These are phyloP conservation scores for Fusarium subtropicale DNA, from an alignment of 2,329 filamentous ascomycete genomes.

Conservation along the genomic window DNA sequence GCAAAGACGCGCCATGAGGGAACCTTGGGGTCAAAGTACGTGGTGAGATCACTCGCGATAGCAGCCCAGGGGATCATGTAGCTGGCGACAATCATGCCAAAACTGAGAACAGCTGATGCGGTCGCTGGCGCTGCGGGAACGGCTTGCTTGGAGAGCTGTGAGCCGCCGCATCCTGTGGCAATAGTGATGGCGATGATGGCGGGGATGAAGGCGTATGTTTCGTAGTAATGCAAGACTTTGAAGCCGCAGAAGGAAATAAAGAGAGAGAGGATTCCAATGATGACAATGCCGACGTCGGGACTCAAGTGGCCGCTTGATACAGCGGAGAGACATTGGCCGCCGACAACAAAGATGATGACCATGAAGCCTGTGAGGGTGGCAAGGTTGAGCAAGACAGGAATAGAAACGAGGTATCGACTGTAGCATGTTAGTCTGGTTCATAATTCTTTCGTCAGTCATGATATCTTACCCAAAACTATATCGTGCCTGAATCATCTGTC, in stretches of 20 bases:
- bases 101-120: slow-evolving; percentile 63
- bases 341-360: slow-evolving; percentile 70
- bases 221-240: slow-evolving; percentile 66
- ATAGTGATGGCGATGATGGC: slow-evolving; percentile 67
- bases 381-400: slow-evolving; percentile 72
- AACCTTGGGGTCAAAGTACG: slow-evolving; percentile 68
- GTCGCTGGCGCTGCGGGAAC: slow-evolving; percentile 54
- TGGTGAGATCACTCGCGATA: slow-evolving; percentile 69
- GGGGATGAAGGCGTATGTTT: slow-evolving; percentile 68
- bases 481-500: slow-evolving; percentile 73
- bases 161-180: slow-evolving; percentile 65
- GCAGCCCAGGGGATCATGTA: slow-evolving; percentile 73
- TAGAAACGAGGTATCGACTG: slow-evolving; percentile 66
- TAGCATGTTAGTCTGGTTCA: not conserved
- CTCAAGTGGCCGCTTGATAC: slow-evolving; percentile 62
- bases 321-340: slow-evolving; percentile 68
- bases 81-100: slow-evolving; percentile 70
- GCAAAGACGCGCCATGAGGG: slow-evolving; percentile 64
- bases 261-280: slow-evolving; percentile 68
- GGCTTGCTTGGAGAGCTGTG: slow-evolving; percentile 61
- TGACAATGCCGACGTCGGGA: slow-evolving; percentile 69
- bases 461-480: slow-evolving; percentile 68
- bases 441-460: not conserved
- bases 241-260: slow-evolving; percentile 72
- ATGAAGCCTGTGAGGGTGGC: slow-evolving; percentile 73